Base-by-base conservation (phyloP, 495 filamentous ascomycete genomes). In the Penicillium malachiteum region DNA sequence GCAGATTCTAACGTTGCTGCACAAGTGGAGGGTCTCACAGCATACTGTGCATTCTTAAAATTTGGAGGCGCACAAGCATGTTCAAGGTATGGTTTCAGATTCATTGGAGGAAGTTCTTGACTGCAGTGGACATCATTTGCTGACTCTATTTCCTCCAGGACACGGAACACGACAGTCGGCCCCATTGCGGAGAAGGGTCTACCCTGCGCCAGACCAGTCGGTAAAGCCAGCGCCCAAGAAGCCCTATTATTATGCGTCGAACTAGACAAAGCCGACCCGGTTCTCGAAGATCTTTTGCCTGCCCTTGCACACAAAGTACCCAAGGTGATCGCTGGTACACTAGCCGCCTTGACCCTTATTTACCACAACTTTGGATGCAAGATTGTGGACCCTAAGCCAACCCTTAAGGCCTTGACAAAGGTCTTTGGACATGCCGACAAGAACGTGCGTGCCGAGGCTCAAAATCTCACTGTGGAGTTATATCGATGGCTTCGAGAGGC, bases 401-500 rank as follows among this genome's bases (percentile, higher is more conserved):
- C 92, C n/a, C 78, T 99, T 38, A 99, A 97, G 67, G 73, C 82
- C 9, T 75, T 99, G 9, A 92, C 95, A 0, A 96, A 96, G 68
- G 86, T 86, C 16, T 99, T 96, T 60, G 89, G 90, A 12, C 94
- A 97, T 70, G 92, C 95, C 5, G 95, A 99, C 79, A 99, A 99
- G 71, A 97, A 97, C 67, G 95, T 99, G 12, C 87, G 95, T 64
- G 91, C 92, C 1, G 95, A 97, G 71, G 90, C 91, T 30, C 93
- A 94, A 47, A 91, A 88, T 59, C 78, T 99, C 31, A 87, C 92
- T 0, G 92, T 96, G 47, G 95, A 97, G 63, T 83, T 99, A 42
- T 99, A 97, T 72, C 80, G 95, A 68, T 99, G 95, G 95, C 81
- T 99, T 32, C 87, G 90, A 55, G 95, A 99, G 52, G 95, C 92